Conservation (phyloP, 208 protist genomes). For the Leishmania gerbilli region DNA sequence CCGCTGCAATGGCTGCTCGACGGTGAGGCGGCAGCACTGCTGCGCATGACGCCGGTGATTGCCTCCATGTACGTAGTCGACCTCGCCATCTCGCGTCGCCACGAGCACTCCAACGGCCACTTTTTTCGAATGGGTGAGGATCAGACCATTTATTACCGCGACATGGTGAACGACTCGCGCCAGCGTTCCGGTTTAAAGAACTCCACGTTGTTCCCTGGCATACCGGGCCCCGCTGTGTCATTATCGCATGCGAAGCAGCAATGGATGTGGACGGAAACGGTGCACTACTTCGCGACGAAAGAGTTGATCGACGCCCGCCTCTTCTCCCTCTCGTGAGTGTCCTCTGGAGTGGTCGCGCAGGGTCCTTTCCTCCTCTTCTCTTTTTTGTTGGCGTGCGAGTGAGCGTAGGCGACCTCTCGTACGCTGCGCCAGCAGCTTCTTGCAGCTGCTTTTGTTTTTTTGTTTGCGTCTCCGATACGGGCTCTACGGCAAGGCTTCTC, state of each 20-base stretch:
- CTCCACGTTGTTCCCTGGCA: constrained; percentile 56
- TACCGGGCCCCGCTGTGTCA: constrained; percentile 44
- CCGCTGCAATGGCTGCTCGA: constrained; percentile 46
- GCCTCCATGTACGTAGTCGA: constrained; percentile 62
- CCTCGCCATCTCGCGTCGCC: constrained; percentile 53
- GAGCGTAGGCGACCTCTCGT: not conserved
- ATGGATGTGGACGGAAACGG: constrained; percentile 50
- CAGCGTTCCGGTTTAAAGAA: constrained; percentile 54
- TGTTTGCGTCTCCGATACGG: not conserved
- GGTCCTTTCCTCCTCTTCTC: constrained; percentile 2
- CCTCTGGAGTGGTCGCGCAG: not conserved
- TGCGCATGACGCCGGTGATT: constrained; percentile 62
- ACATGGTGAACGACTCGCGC: constrained; percentile 25
- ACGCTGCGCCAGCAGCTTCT: not conserved
- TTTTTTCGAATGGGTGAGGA: constrained; percentile 83
- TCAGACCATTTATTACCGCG: constrained; percentile 38
- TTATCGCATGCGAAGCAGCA: constrained; percentile 43
- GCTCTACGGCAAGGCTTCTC: not conserved
- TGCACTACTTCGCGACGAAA: constrained; percentile 42
- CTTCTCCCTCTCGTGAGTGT: constrained; percentile 24
- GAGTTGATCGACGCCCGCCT: constrained; percentile 20
- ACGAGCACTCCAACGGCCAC: constrained; percentile 60
- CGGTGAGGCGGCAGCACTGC: constrained; percentile 37
- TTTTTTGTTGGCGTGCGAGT: not conserved
- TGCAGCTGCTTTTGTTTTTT: not conserved